phyloP scores from a whole-genome alignment of 73 alveolate genomes.

The Durusdinium trenchii region DNA sequence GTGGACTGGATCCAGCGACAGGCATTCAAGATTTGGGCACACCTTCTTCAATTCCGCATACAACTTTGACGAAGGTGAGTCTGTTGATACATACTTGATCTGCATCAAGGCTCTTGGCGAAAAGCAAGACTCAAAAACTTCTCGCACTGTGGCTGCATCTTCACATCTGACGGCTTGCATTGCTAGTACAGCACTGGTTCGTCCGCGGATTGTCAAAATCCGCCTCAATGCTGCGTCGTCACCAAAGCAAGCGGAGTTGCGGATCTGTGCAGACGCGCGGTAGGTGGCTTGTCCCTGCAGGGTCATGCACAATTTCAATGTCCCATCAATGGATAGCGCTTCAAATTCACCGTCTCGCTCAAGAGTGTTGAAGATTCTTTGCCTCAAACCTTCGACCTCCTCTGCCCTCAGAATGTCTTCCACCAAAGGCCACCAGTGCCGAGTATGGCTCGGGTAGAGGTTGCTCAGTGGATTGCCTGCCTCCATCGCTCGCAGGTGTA shows the following conservation, averaged over 20 bases:
- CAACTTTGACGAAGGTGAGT: slow-evolving; percentile 14
- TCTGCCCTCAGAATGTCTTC: neutral
- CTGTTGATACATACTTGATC: neutral
- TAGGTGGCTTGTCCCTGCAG: slow-evolving; percentile 1
- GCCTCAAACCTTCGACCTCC: neutral
- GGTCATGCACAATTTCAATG: neutral
- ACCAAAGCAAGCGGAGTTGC: neutral
- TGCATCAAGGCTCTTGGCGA: neutral
- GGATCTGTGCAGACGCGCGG: neutral
- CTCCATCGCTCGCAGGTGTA: slow-evolving; percentile 10
- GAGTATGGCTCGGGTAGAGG: neutral
- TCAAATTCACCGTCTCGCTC: neutral
- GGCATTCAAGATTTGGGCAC: neutral
- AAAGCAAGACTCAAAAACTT: neutral
- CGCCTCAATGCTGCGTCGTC: neutral
- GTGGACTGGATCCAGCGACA: slow-evolving; percentile 30
- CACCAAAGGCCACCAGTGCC: slow-evolving; percentile 19
- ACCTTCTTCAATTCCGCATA: neutral
- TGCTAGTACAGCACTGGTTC: neutral
- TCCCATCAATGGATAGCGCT: neutral
- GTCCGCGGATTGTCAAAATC: slow-evolving; percentile 9
- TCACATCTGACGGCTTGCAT: neutral
- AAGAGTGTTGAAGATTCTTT: neutral
- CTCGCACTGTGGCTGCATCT: neutral
- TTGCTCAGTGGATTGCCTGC: neutral